Conservation (phyloP, 208 protist species). For the Angomonas ambiguus region DNA sequence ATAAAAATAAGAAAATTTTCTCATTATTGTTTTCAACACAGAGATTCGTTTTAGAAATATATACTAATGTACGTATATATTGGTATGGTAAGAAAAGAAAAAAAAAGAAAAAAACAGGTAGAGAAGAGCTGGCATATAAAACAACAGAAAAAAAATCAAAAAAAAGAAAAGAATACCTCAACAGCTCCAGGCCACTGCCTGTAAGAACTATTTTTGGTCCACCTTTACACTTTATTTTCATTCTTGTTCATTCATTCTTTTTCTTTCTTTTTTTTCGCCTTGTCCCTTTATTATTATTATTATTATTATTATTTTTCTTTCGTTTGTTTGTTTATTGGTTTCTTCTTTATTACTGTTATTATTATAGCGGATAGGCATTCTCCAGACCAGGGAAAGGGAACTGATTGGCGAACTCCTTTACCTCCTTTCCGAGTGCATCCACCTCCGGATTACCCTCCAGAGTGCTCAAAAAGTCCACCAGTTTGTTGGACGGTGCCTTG, state of each 20-base stretch:
- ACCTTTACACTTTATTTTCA: not conserved
- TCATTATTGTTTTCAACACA: not conserved
- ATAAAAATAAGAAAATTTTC: not conserved
- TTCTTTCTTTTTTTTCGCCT: not conserved
- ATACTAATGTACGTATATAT: too few species aligned
- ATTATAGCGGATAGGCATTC: constrained; percentile 27
- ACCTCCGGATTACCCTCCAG: constrained; percentile 42
- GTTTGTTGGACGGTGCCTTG: constrained; percentile 52
- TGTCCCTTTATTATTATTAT: not conserved
- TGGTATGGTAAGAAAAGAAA: not conserved
- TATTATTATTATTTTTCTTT: not conserved
- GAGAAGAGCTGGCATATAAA: too few species aligned
- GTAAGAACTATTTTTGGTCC: too few species aligned
- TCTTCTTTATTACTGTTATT: not conserved
- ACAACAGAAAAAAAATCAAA: not conserved
- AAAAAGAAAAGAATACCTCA: not conserved
- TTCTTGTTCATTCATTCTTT: not conserved
- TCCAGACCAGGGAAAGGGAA: constrained; percentile 88
- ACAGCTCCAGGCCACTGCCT: too few species aligned
- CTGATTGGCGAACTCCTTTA: constrained; percentile 62
- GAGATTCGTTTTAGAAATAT: not conserved
- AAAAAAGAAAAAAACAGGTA: not conserved
- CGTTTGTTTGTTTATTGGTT: not conserved
- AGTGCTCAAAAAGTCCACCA: constrained; percentile 68
- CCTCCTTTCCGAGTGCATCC: constrained; percentile 57